Evolutionary conservation across 495 filamentous ascomycete species (phyloP), one percentile per base, ranked within the genome.

Genomic region (Thermothielavioides terrestris): DNA sequence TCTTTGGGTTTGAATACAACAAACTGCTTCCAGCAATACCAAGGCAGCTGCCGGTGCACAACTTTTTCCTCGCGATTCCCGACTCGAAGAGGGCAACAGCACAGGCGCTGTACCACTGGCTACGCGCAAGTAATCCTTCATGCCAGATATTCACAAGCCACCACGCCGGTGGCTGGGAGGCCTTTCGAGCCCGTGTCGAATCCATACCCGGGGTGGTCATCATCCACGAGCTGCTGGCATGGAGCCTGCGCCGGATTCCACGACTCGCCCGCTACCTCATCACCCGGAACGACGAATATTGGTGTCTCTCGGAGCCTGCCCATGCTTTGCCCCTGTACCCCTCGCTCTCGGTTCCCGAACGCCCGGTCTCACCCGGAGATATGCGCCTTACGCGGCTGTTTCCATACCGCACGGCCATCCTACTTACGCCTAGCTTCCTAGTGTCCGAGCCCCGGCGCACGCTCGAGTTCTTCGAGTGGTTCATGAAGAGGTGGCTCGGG

Each of bases 371-470:
- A 0, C 55, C 60, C 0, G 68, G 67, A 0, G 54, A 59, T n/a
- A 53, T 69, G 6, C 60, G 56, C 14, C 40, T 76, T n/a, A 69
- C 61, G 1, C 72, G 77, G 2, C 57, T 87, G 3, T 84, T 88
- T 42, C 77, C 78, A 6, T 58, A 66, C 22, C 80, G 83, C 5
- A 63, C 66, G 5, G 78, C 71, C 1, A 74, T 83, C 20, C 61
- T 88, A 0, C 56, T 89, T 5, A 83, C 83, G 0, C 81, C 84
- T 30, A 83, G 82, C 47, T 74, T 84, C 36, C 64, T 80, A 32
- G 53, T 79, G 46, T 67, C 67, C 0, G 73, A 81, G 20, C 74
- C 78, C 1, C 57, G 68, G 3, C 71, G 64, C 34, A 67, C 79
- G 3, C 58, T 68, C 10, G 61, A 74, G 4, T 68, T 85, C n/a